Evolutionary conservation across 495 filamentous ascomycete species (phyloP), one percentile per base, ranked within the genome.

Genomic region (Extremus antarcticus): DNA sequence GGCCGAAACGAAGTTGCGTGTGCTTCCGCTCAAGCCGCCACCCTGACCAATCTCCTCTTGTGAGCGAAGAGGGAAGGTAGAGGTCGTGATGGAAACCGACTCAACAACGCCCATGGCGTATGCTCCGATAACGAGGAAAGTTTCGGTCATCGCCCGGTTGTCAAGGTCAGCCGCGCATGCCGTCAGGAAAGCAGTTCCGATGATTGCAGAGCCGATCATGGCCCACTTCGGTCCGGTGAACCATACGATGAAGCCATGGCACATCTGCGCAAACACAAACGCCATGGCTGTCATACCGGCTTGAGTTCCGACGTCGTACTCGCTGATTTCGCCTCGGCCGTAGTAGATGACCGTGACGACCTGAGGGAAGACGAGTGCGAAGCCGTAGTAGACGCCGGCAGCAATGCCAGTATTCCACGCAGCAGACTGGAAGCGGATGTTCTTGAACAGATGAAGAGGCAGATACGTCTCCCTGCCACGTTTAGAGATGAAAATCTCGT

Each of bases 381-480:
- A 67, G 16, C 65, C 62, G 63, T 64, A 74, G 54, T 68, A 71
- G 7, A 13, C 13, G 29, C 7, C 29, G 29, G 29, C 29, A 20
- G 66, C 68, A 20, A 69, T 63, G 17, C 68, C 69, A 17, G 69
- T 66, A 55, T 65, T 64, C 7, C 73, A 71, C 21, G 68, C 67
- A 23, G 38, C 55, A 43, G 70, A 70, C 39, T 68, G 63, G 57
- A 72, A 78, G 9, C 67, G 65, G 9, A 63, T 54, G 51, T 75
- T 73, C 20, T 63, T 65, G 55, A 78, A 74, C 32, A 78, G 65
- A n/a, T 66, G 63, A 47, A 73, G 66, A 3, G 74, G 75, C 43
- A 78, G 68, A 20, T 71, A 54, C 2, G 66, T 67, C 45, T 73
- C 41, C 13, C 13, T 35, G 29, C 29, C 29, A 7, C 29, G 29